Base-by-base conservation (phyloP, 768 basidiomycete genomes). In the Russula brevipes region DNA sequence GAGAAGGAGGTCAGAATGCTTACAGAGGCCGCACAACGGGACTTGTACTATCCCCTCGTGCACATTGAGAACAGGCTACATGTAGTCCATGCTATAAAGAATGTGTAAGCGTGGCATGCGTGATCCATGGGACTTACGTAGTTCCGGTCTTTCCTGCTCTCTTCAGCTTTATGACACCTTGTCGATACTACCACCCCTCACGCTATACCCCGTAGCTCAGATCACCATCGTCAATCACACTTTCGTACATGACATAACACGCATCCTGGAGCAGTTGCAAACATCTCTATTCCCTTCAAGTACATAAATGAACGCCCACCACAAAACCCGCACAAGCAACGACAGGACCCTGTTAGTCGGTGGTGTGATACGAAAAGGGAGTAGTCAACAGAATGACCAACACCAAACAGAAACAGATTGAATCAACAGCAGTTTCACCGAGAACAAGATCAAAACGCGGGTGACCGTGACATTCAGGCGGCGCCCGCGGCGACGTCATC, bases 1-100 rank as follows among this genome's bases (percentile, higher is more conserved):
- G 81, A 83, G 51, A 77, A 78, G 60, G 78, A 79, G 59, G 85
- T 83, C 7, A 80, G 80, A 70, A 77, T 76, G 39, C 76, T 88
- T 57, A 81, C 87, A 62, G 78, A 78, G 61, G 81, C 82, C 59
- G 87, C 87, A 0, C 86, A 88, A 65, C 77, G 78, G 45, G 86
- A 88, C 69, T 75, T 88, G 12, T 88, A 88, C 66, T 79, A 83
- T 59, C 83, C 85, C 2, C 72, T 80, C 14, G 78, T 79, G 64
- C 75, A 77, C 35, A 76, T 80, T 24, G 84, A 81, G 12, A 73
- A 78, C 50, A 80, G 78, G 41, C 73, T 88, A 44, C 82, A 87
- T 68, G 81, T 88, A 51, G 83, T 82, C 2, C 81, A 86, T 64
- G 86, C 83, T 35, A 45, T 74, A 57, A 77, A 77, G 69, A 72